Evolutionary conservation across 257 asterid species (phyloP).

Genomic region (Cinchona pubescens): DNA sequence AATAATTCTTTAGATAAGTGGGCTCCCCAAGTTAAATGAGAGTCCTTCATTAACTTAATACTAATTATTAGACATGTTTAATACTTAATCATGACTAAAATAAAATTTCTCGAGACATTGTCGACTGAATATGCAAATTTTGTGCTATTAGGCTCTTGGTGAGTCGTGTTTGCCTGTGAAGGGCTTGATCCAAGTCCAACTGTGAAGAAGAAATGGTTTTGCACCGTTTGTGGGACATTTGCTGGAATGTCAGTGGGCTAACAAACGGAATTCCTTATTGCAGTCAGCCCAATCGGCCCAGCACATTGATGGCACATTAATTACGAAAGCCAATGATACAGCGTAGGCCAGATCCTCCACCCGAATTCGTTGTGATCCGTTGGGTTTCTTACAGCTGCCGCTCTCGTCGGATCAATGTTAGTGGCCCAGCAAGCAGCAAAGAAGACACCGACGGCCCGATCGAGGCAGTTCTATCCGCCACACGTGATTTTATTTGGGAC

Average conservation of each 20-base stretch:
- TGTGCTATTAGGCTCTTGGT: constrained; percentile 69
- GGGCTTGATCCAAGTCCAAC: constrained; percentile 65
- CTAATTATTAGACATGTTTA: too few species aligned
- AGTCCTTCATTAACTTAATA: too few species aligned
- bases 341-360: too few species aligned
- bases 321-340: not conserved
- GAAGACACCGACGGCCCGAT: constrained; percentile 23
- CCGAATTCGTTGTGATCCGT: not conserved
- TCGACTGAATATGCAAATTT: constrained; percentile 58
- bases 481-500: constrained; percentile 31
- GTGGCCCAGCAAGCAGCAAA: not conserved
- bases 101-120: too few species aligned
- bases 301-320: not conserved
- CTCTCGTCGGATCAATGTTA: not conserved
- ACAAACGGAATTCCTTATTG: constrained; percentile 47
- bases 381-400: not conserved
- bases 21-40: too few species aligned
- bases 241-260: constrained; percentile 50
- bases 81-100: too few species aligned
- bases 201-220: constrained; percentile 42
- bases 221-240: constrained; percentile 47
- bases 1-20: too few species aligned
- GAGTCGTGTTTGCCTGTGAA: constrained; percentile 47
- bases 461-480: constrained; percentile 29
- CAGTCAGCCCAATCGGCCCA: constrained; percentile 29